Base-by-base conservation (phyloP, 2,329 filamentous ascomycete species). In the Fusarium pseudocircinatum region DNA sequence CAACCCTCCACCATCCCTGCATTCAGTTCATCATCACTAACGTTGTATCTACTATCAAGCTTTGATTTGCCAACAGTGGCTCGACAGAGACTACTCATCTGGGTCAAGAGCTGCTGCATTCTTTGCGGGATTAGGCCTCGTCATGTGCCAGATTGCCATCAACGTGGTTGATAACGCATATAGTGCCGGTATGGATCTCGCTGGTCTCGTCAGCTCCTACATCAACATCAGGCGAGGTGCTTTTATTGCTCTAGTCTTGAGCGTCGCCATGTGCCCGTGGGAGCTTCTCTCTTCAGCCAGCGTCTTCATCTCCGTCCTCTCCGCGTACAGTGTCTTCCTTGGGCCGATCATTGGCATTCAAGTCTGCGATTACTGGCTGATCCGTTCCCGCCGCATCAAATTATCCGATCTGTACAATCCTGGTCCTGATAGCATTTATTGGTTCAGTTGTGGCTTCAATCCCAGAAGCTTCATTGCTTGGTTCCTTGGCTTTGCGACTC, bases 1-100 rank as follows among this genome's bases (percentile, higher is more conserved):
- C 5, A 6, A 6, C 0, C 5, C 14, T 13, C 20, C 9, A 16
- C 6, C 18, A 1, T 1, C 7, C 10, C 2, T 10, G 12, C 8
- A 0, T 4, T n/a, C 13, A 32, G 2, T 7, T 4, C 6, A 6
- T 6, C 32, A 7, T 13, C 5, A 18, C 50, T 53, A 16, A 53
- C 32, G 0, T 0, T 14, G 15, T 24, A 24, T 32, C 7, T 22
- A 16, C 32, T 37, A 22, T 39, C 1, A 28, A 53, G 50, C 50
- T 5, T 1, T 53, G 0, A 53, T 53, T 5, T 53, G 50, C 34
- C 50, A 53, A 18, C 34, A 53, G 14, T 53, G 50, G 50, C 50
- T 53, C 2, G 50, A 53, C 4, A 37, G 50, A n/a, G 50, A 53
- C 20, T 53, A 53, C 24, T 53, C 50, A 5, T 53, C 50, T 22